A percentile compares a stretch with the other conserved stretches of the same genome.
Conservation (phyloP, 441 rosid species). For the Eruca vesicaria region DNA sequence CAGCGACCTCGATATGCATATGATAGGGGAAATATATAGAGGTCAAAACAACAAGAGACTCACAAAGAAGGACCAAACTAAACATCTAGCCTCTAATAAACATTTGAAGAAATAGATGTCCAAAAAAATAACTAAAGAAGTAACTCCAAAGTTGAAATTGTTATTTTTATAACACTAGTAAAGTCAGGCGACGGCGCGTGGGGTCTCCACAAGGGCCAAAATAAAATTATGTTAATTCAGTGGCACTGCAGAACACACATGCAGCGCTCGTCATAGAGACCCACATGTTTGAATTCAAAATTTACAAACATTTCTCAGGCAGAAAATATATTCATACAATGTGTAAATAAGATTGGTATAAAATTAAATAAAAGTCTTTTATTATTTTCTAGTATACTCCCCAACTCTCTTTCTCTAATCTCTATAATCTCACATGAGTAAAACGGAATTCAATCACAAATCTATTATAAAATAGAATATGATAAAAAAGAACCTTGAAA, state of each 20-base stretch:
- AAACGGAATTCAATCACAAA: not conserved
- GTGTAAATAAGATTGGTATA: not conserved
- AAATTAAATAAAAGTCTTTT: not conserved
- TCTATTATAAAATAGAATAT: not conserved
- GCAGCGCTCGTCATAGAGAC: slow-evolving; percentile 6
- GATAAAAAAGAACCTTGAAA: not conserved
- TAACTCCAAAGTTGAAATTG: not conserved
- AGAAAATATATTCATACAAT: not conserved
- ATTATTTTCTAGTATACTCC: not conserved
- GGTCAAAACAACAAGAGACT: slow-evolving; percentile 11
- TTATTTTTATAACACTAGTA: not conserved
- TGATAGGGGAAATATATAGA: not conserved
- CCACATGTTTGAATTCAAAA: not conserved
- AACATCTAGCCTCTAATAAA: not conserved
- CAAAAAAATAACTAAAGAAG: not conserved
- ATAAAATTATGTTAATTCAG: not conserved
- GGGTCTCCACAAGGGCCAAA: slow-evolving; percentile 5
- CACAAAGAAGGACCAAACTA: not conserved
- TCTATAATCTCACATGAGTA: not conserved
- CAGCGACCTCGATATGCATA: not conserved
- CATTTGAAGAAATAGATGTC: not conserved
- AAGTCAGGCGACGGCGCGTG: slow-evolving; percentile 23
- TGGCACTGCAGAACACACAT: slow-evolving; percentile 4
- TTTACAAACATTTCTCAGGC: not conserved
- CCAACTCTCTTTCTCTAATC: not conserved